Conservation (phyloP, 192 early-diverging fungal species). For the Rhizoclosmatium globosum region DNA sequence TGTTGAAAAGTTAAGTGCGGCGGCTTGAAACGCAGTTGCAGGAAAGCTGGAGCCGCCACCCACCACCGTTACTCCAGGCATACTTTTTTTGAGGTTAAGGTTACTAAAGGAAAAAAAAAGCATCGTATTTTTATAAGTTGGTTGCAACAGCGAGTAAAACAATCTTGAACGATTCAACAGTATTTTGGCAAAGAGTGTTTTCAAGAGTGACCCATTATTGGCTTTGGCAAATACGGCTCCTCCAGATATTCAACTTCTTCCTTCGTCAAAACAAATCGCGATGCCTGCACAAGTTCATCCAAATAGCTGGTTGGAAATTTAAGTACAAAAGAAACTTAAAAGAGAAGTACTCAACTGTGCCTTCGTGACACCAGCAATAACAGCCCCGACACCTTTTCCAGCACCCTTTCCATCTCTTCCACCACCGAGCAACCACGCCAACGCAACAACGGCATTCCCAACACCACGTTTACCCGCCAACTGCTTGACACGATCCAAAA, state of each 20-base stretch:
- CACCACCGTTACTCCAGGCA: not conserved
- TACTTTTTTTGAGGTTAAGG: not conserved
- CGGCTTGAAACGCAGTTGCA: no score
- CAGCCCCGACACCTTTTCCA: slow-evolving; percentile 20
- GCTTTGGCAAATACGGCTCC: slow-evolving; percentile 37
- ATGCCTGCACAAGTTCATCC: slow-evolving; percentile 29
- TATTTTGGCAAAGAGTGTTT: no score
- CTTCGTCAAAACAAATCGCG: slow-evolving; percentile 26
- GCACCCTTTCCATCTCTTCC: slow-evolving; percentile 18
- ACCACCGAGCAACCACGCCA: slow-evolving; percentile 49
- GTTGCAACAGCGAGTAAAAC: not conserved
- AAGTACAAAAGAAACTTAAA: not conserved
- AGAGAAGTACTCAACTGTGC: slow-evolving; percentile 12
- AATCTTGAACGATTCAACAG: not conserved
- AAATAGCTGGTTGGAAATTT: slow-evolving; percentile 1
- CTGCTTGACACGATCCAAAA: slow-evolving; percentile 35
- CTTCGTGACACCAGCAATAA: slow-evolving; percentile 27
- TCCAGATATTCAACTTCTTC: slow-evolving; percentile 39
- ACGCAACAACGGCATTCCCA: slow-evolving; percentile 58
- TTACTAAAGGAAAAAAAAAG: not conserved
- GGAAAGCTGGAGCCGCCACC: not conserved
- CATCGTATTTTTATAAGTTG: not conserved
- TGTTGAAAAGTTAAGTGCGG: no score
- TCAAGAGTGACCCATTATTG: slow-evolving; percentile 32
- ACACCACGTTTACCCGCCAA: slow-evolving; percentile 51